Conservation (phyloP, 768 basidiomycete species). For the Hygrophorus pudorinus region DNA sequence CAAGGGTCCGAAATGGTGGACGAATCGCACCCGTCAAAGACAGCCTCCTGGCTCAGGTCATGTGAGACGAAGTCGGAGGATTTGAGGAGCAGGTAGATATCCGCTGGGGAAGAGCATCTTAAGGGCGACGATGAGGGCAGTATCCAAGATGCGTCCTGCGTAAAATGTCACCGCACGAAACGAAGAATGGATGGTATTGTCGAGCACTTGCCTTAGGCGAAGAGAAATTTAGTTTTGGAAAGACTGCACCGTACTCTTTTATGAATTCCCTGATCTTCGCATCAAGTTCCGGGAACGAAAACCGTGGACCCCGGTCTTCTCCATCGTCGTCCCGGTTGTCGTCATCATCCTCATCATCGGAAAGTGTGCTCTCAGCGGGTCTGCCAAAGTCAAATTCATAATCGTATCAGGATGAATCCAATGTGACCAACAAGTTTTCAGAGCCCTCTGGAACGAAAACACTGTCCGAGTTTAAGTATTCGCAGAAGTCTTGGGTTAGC, state of each 20-base stretch:
- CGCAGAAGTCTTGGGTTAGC: slow-evolving; percentile 48
- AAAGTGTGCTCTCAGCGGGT: slow-evolving; percentile 42
- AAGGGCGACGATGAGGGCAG: slow-evolving; percentile 75
- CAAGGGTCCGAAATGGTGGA: background rate
- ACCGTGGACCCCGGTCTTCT: slow-evolving; percentile 22
- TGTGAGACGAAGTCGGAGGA: slow-evolving; percentile 86
- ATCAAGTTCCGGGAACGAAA: slow-evolving; percentile 80
- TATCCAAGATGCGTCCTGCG: slow-evolving; percentile 87
- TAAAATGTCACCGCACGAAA: background rate
- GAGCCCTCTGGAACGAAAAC: slow-evolving; percentile 76
- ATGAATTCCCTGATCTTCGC: slow-evolving; percentile 55
- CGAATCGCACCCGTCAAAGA: slow-evolving; percentile 57
- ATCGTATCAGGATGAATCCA: background rate
- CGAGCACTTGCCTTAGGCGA: slow-evolving; percentile 61
- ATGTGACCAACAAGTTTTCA: slow-evolving; percentile 53
- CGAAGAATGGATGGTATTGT: background rate
- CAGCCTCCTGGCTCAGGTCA: slow-evolving; percentile 48
- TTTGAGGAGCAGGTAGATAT: slow-evolving; percentile 88
- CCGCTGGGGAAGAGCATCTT: slow-evolving; percentile 79
- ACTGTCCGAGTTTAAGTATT: slow-evolving; percentile 78
- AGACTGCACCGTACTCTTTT: slow-evolving; percentile 69
- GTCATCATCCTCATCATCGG: slow-evolving; percentile 44
- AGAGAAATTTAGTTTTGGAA: slow-evolving; percentile 95
- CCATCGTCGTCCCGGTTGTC: slow-evolving; percentile 29
- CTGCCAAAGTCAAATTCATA: slow-evolving; percentile 22